Conservation (phyloP, 345 rosid species). For the Populus euphratica region DNA sequence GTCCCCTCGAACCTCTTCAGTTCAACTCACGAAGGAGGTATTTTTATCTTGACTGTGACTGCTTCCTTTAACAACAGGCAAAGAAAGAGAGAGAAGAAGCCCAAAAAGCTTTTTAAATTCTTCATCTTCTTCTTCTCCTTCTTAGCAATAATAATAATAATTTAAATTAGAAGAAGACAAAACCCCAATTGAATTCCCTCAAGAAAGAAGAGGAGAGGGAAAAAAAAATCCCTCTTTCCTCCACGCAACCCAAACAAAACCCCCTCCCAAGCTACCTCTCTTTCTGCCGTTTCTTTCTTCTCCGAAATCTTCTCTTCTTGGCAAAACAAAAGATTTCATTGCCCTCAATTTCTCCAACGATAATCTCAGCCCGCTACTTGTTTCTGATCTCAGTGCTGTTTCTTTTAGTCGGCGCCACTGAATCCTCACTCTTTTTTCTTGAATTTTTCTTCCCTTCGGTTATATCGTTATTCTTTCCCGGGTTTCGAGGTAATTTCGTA, state of each 20-base stretch:
- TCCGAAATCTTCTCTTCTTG: neutral
- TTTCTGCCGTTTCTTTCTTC: neutral
- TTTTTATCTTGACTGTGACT: neutral
- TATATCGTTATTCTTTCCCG: neutral
- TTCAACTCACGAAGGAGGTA: neutral
- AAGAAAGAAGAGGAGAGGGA: neutral
- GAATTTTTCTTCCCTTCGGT: neutral
- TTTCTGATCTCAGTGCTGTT: neutral
- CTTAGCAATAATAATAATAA: neutral
- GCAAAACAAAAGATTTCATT: neutral
- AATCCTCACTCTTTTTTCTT: neutral
- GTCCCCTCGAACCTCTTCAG: neutral
- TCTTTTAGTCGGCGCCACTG: neutral
- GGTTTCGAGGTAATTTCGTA: conserved; percentile 18
- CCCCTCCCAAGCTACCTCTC: neutral
- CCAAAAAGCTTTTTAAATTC: neutral
- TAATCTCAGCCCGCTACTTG: neutral
- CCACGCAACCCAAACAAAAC: neutral
- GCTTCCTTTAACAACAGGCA: neutral
- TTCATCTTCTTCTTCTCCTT: neutral
- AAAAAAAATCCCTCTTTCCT: neutral
- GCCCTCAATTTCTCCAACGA: too few relatives aligned
- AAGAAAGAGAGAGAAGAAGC: neutral
- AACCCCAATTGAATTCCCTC: neutral
- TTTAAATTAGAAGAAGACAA: neutral